Evolutionary conservation across 768 basidiomycete genomes (phyloP), one percentile per base, ranked within the genome.

Genomic region (Trametes cingulata): DNA sequence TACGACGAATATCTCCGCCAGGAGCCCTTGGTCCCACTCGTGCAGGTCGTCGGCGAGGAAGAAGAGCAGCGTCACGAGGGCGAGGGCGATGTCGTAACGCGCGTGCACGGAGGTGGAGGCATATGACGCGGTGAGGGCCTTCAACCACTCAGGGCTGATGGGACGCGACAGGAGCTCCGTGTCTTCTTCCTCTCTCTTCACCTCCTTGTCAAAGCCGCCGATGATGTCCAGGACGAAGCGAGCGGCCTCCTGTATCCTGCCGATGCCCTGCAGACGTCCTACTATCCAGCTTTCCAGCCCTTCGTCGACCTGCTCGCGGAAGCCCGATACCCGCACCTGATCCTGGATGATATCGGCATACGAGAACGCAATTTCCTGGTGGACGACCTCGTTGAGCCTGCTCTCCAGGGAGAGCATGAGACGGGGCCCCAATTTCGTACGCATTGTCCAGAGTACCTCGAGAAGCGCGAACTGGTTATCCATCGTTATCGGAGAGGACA

Each of bases 151-250:
- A 15, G 87, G 86, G 40, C 77, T 75, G 36, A 82, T 76, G 52
- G 81, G 77, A 15, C 56, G 33, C 77, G 70, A 35, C 29, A 84
- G 77, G 15, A 77, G 64, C 47, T 84, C 85, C 17, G 81, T 79
- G 65, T 91, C 90, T 29, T 89, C 86, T 64, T 88, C 87, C 72
- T 94, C 92, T 62, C 77, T 76, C 72, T 93, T 93, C 60, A 92
- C 82, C 27, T 83, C 77, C 22, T 69, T 75, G 65, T 90, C 88
- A 66, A 89, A 84, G 27, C 84, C 85, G 41, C 87, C 88, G 53
- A 92, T 83, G 49, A 86, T 77, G 69, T 92, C 88, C 46, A 92
- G 80, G 33, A 81, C 80, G 47, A 77, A 77, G 50, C 82, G 80
- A 41, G 82, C 78, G 15, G 82, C 82, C 13, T 75, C 75, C 62